Conservation (phyloP, 495 filamentous ascomycete species). For the Diplogelasinospora grovesii region DNA sequence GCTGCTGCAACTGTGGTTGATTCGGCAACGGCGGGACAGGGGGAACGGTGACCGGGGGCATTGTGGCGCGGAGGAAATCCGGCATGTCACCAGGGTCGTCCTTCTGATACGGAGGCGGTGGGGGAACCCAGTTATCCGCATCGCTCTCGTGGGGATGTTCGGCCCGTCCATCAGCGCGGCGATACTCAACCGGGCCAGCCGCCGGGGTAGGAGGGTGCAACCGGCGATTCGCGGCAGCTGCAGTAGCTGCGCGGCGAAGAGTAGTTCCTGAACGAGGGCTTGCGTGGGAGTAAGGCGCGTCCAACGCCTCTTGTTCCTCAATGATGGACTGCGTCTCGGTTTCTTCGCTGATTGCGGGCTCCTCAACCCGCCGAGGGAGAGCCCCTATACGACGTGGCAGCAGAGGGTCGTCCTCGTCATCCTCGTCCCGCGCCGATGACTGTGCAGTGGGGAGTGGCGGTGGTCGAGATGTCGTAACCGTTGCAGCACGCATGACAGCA, state of each 20-base stretch:
- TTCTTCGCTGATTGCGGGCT: conserved; percentile 18
- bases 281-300: conserved; percentile 69
- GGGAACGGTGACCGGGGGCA: conserved; percentile 24
- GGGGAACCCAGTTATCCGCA: conserved; percentile 88
- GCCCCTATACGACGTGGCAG: conserved; percentile 33
- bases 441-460: conserved; percentile 21
- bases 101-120: conserved; percentile 79
- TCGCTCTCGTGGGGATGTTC: conserved; percentile 82
- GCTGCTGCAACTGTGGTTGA: conserved; percentile 1
- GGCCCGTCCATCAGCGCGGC: conserved; percentile 56
- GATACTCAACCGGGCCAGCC: conserved; percentile 38
- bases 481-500: conserved; percentile 29
- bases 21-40: conserved; percentile 2
- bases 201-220: conserved; percentile 45
- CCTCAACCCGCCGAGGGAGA: conserved; percentile 11
- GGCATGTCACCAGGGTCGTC: conserved; percentile 55
- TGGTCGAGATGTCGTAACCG: conserved; percentile 17
- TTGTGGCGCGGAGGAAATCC: conserved; percentile 34
- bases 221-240: conserved; percentile 61
- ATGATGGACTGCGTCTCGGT: conserved; percentile 27
- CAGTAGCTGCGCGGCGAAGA: conserved; percentile 71
- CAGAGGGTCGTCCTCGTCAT: conserved; percentile 36
- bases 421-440: conserved; percentile 14
- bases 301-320: conserved; percentile 53
- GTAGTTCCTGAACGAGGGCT: conserved; percentile 71